Percentiles rank a stretch among this genome's conserved stretches.
Conservation (phyloP, 352 stramenopile species). For the Peronospora tabacina region DNA sequence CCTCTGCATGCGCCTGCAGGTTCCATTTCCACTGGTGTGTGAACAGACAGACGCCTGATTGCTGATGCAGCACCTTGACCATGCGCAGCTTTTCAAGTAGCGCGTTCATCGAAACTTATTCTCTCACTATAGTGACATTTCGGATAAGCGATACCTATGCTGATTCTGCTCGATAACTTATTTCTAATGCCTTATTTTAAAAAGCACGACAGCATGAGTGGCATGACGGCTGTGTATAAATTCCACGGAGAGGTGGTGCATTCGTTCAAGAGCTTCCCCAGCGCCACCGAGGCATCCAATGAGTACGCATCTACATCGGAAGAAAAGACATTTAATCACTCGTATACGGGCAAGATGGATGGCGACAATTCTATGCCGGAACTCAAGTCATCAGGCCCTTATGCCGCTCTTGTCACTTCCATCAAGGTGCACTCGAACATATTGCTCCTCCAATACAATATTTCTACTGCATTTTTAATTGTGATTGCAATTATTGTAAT, state of each 20-base stretch:
- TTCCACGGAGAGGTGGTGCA: constrained; percentile 67
- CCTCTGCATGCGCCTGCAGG: constrained; percentile 57
- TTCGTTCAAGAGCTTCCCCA: constrained; percentile 60
- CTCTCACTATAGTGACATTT: no score
- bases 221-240: constrained; percentile 52
- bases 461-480: background rate
- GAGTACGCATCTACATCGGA: constrained; percentile 37
- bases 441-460: background rate
- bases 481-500: background rate
- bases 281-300: constrained; percentile 47
- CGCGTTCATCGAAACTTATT: constrained; percentile 22
- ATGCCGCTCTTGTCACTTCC: constrained; percentile 61
- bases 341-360: constrained; percentile 65
- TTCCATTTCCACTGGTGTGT: constrained; percentile 80
- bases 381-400: constrained; percentile 60
- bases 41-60: constrained; percentile 67
- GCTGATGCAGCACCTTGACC: constrained; percentile 63
- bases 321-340: constrained; percentile 52
- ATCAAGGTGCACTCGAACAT: constrained; percentile 44
- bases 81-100: constrained; percentile 48
- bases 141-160: no score
- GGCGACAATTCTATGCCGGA: constrained; percentile 45
- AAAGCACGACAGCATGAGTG: constrained; percentile 29
- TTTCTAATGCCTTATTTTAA: background rate
- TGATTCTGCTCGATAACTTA: background rate